Evolutionary conservation across 345 rosid species (phyloP), one percentile per base, ranked within the genome.

Genomic region (Camelina laxa): DNA sequence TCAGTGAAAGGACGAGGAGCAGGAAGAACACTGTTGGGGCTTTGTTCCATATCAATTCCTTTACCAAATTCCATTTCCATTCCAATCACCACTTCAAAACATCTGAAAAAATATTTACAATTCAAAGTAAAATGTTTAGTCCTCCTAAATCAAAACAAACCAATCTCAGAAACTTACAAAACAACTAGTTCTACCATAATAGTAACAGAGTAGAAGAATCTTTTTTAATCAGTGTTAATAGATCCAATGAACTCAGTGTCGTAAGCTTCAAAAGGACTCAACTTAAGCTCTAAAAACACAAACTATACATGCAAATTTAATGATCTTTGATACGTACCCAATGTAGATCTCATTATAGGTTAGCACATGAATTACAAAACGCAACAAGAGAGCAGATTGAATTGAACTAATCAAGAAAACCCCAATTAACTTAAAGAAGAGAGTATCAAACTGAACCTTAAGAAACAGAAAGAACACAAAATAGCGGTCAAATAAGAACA

Each of bases 1-100:
- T 79, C 82, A 15, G 78, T 75, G 63, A 80, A 85, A 39, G 80
- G 80, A 39, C 78, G 76, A 27, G 77, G 86, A 64, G 85, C 31
- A 27, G 87, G 92, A 80, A 91, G 97, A 80, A 89, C 97, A 73
- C 92, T 87, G 27, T 90, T 84, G 35, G 93, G 95, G 79, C 92
- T 91, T 72, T 80, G 89, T 79, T 82, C 89, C 73, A 85, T 73
- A 5, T 75, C 74, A 71, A 82, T 80, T 50, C 67, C 82, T 78
- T 81, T 86, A 69, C 80, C 82, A 24, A 79, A 78, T 47, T 85
- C 80, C 84, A 84, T 84, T 63, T 90, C 89, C 73, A 85, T 59
- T 78, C 68, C 84, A 92, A 84, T 87, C 68, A 69, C 44, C 67
- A 48, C 75, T 16, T 69, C 48, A 45, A 17, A 60, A 70, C 73